These are phyloP conservation scores for Aegilops tauschii DNA, from an alignment of 176 grass and related monocot species.

Conservation along the genomic window DNA sequence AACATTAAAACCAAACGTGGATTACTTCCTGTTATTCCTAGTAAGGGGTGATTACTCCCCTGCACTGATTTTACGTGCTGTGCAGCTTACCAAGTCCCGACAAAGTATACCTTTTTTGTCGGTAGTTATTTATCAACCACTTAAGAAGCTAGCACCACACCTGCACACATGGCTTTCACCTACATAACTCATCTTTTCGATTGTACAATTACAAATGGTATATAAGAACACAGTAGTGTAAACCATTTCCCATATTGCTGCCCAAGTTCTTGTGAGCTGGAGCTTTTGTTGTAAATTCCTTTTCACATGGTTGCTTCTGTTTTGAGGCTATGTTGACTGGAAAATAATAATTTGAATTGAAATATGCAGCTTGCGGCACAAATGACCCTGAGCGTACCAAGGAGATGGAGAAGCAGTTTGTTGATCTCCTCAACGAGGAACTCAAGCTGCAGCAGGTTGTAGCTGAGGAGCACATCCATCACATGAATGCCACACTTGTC, in stretches of 20 bases:
- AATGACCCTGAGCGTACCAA: slow-evolving; percentile 74
- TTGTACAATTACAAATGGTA: slow-evolving; percentile 2
- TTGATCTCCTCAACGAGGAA: slow-evolving; percentile 89
- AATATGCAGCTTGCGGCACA: slow-evolving; percentile 73
- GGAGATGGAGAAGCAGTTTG: slow-evolving; percentile 85
- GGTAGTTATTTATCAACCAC: neutral
- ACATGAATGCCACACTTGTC: slow-evolving; percentile 74
- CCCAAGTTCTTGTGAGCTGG: neutral
- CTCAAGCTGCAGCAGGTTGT: slow-evolving; percentile 87
- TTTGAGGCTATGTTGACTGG: slow-evolving; percentile 18
- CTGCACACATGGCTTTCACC: slow-evolving; percentile 7
- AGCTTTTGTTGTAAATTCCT: neutral
- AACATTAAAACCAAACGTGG: neutral
- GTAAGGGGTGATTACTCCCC: neutral
- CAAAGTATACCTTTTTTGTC: neutral
- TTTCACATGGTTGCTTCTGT: slow-evolving; percentile 4
- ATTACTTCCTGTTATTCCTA: slow-evolving; percentile 4
- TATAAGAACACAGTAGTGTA: neutral
- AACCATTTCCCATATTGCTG: neutral
- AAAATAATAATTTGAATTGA: neutral
- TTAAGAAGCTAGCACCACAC: neutral
- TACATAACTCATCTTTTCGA: neutral
- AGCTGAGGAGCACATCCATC: slow-evolving; percentile 75
- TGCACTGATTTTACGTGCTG: neutral
- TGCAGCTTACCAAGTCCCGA: neutral